Evolutionary conservation across 805 yeast species (phyloP).

Genomic region (Saccharomyces eubayanus): DNA sequence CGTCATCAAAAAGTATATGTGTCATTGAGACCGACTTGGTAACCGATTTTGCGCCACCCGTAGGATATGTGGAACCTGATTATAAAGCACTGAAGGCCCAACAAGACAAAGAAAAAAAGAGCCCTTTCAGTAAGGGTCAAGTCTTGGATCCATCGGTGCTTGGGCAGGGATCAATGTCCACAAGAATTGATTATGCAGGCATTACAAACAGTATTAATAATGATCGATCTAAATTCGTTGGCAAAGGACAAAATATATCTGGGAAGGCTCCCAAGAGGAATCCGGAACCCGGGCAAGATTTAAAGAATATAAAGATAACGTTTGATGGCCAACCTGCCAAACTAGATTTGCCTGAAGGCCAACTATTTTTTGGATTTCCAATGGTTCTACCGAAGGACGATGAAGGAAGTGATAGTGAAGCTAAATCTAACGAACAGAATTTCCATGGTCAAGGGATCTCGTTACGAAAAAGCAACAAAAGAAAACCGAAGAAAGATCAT

Average conservation of each 20-base stretch:
- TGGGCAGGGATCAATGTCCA: slow-evolving; percentile 69
- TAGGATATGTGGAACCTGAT: slow-evolving; percentile 93
- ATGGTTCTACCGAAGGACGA: slow-evolving; percentile 38
- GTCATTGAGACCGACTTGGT: slow-evolving; percentile 94
- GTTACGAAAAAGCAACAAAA: slow-evolving; percentile 59
- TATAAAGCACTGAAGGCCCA: slow-evolving; percentile 32
- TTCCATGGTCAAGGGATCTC: slow-evolving; percentile 70
- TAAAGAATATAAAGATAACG: slow-evolving; percentile 38
- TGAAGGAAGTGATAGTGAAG: slow-evolving; percentile 22
- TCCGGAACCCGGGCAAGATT: slow-evolving; percentile 1
- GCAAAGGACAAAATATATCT: slow-evolving; percentile 64
- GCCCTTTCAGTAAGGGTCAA: slow-evolving; percentile 17
- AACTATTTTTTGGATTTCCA: slow-evolving; percentile 90
- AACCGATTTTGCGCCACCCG: slow-evolving; percentile 98
- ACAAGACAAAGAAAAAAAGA: slow-evolving; percentile 22
- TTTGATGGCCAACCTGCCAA: slow-evolving; percentile 63
- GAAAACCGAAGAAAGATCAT: slow-evolving; percentile 51
- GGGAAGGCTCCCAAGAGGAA: slow-evolving; percentile 40
- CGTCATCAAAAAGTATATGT: slow-evolving; percentile 61
- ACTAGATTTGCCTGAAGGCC: slow-evolving; percentile 69
- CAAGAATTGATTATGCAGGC: slow-evolving; percentile 47
- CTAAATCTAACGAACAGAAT: slow-evolving; percentile 5
- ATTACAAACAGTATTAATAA: slow-evolving; percentile 40
- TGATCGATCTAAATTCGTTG: slow-evolving; percentile 36
- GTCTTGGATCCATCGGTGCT: slow-evolving; percentile 26